phyloP scores from a whole-genome alignment of 1,139 yeast genomes.

The Hyphopichia khmerensis region DNA sequence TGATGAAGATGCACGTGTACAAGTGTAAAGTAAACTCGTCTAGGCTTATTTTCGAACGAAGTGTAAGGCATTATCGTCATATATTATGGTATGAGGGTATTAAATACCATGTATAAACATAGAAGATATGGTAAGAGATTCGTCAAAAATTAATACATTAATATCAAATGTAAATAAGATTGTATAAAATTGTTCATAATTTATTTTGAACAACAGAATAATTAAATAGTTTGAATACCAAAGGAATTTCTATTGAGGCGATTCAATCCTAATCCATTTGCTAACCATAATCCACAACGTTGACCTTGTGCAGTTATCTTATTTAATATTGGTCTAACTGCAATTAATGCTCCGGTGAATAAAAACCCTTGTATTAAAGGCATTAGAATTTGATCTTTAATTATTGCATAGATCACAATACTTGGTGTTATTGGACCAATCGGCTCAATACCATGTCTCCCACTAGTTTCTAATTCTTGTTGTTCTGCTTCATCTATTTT shows the following conservation, averaged over 20 bases:
- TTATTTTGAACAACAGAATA: too few relatives aligned
- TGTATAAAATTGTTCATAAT: too few relatives aligned
- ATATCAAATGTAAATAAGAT: too few relatives aligned
- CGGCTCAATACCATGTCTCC: conserved; percentile 16
- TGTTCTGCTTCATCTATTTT: conserved; percentile 24
- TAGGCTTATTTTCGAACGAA: too few relatives aligned
- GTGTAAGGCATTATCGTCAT: too few relatives aligned
- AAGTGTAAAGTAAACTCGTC: too few relatives aligned
- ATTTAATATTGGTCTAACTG: conserved; percentile 29
- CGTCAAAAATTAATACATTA: too few relatives aligned
- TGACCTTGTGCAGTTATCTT: conserved; percentile 31
- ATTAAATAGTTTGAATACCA: too few relatives aligned
- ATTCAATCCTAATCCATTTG: conserved; percentile 24
- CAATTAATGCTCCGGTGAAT: conserved; percentile 36
- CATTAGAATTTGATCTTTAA: conserved; percentile 66
- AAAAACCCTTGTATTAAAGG: conserved; percentile 55
- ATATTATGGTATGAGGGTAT: too few relatives aligned
- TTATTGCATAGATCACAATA: conserved; percentile 52
- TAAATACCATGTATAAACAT: too few relatives aligned
- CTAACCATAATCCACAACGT: conserved; percentile 28
- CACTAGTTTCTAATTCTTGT: conserved; percentile 10
- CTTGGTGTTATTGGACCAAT: conserved; percentile 43
- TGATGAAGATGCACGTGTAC: too few relatives aligned
- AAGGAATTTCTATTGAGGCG: conserved; percentile 5
- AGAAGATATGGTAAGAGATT: too few relatives aligned